Evolutionary conservation across 148 eudicot genomes (phyloP).

Genomic region (Arctostaphylos glauca): DNA sequence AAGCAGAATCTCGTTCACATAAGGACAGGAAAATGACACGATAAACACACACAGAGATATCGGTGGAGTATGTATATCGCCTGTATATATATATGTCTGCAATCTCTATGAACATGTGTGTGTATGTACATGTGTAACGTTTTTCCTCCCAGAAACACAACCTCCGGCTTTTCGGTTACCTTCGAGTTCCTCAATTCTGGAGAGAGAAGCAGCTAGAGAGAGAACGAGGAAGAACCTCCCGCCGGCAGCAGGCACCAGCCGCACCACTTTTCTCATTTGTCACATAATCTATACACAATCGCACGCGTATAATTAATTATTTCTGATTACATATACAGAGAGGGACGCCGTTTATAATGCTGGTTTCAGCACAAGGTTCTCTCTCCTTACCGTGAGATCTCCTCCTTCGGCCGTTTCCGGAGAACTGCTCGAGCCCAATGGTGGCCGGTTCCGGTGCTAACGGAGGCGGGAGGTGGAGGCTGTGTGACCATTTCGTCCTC

Average conservation of each 20-base stretch:
- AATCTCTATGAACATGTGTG: background rate
- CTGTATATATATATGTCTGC: background rate
- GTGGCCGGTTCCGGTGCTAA: constrained; percentile 9
- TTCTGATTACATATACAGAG: no score
- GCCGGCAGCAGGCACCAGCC: background rate
- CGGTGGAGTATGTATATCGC: background rate
- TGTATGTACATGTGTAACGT: background rate
- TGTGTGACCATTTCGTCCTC: constrained; percentile 24
- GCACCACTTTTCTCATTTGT: background rate
- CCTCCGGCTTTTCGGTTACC: constrained; percentile 1
- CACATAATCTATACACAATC: background rate
- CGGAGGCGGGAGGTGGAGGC: constrained; percentile 25
- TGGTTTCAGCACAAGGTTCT: background rate
- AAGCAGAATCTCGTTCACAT: background rate
- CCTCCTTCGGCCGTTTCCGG: background rate
- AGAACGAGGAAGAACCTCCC: background rate
- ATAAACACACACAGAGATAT: background rate
- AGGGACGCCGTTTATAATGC: background rate
- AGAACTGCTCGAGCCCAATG: constrained; percentile 16
- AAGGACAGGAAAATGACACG: background rate
- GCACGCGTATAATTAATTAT: no score
- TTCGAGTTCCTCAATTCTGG: background rate
- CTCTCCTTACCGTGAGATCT: background rate
- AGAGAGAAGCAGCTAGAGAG: constrained; percentile 3
- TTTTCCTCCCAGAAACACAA: background rate